Conservation (phyloP, 2,329 filamentous ascomycete genomes). For the Escovopsis sp. region DNA sequence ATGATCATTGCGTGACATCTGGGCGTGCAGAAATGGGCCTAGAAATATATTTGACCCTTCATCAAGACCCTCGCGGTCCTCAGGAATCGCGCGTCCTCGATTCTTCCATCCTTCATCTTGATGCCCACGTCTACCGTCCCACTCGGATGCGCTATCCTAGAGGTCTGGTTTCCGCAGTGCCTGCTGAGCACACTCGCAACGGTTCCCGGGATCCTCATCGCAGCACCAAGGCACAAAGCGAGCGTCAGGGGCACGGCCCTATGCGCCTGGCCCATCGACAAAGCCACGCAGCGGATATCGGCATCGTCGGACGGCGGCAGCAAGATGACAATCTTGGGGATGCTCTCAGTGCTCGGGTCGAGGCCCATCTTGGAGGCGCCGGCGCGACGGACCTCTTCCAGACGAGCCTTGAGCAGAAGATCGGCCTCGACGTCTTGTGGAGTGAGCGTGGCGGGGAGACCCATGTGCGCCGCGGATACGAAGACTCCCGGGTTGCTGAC, state of each 20-base stretch:
- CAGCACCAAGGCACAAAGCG: slow-evolving; percentile 34
- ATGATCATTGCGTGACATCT: too few relatives aligned
- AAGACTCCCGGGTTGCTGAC: slow-evolving; percentile 51
- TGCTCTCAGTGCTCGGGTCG: slow-evolving; percentile 26
- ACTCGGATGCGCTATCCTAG: slow-evolving; percentile 31
- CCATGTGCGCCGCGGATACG: slow-evolving; percentile 36
- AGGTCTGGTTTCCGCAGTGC: slow-evolving; percentile 9
- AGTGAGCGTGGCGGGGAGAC: slow-evolving; percentile 27
- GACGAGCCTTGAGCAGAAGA: slow-evolving; percentile 23
- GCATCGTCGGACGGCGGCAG: slow-evolving; percentile 21
- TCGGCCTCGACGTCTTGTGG: slow-evolving; percentile 38
- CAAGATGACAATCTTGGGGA: slow-evolving; percentile 45
- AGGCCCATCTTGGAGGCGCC: slow-evolving; percentile 49
- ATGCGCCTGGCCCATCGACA: slow-evolving; percentile 41
- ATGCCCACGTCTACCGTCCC: slow-evolving; percentile 31
- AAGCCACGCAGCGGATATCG: slow-evolving; percentile 29
- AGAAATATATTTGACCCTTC: slow-evolving; percentile 33
- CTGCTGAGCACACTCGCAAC: slow-evolving; percentile 20
- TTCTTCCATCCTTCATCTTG: slow-evolving; percentile 20
- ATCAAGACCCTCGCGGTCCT: slow-evolving; percentile 34
- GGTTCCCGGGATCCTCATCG: slow-evolving; percentile 29
- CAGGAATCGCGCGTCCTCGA: slow-evolving; percentile 29
- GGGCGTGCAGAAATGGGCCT: too few relatives aligned
- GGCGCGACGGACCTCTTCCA: slow-evolving; percentile 40
- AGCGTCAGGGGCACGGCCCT: slow-evolving; percentile 40